phyloP scores from a whole-genome alignment of 768 basidiomycete genomes.

The Tulasnella sp. region DNA sequence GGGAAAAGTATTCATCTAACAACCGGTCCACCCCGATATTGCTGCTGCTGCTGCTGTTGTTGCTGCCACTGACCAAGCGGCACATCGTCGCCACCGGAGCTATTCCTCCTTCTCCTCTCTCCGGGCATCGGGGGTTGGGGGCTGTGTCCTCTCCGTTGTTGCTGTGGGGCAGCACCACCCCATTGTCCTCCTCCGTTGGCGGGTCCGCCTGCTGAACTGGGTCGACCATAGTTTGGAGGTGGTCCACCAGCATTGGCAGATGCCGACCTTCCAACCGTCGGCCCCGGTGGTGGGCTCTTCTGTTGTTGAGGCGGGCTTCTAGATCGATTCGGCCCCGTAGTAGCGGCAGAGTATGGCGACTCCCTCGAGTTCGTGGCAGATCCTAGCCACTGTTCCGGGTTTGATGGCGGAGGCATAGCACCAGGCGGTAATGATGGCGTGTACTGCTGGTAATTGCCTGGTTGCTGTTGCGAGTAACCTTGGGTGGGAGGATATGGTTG shows the following conservation, averaged over 20 bases:
- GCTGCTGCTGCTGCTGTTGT: not conserved
- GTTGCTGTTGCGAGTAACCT: constrained; percentile 1
- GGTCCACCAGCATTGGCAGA: constrained; percentile 14
- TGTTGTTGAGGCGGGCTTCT: constrained; percentile 5
- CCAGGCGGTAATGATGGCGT: constrained; percentile 8
- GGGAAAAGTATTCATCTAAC: not conserved
- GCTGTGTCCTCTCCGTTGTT: constrained; percentile 13
- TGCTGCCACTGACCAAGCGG: constrained; percentile 12
- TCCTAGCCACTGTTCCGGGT: constrained; percentile 15
- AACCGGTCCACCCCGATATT: constrained; percentile 6
- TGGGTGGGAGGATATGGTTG: not conserved
- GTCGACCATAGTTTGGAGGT: constrained; percentile 9
- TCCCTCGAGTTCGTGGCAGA: constrained; percentile 15
- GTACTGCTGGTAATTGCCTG: constrained; percentile 6
- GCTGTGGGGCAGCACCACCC: constrained; percentile 10
- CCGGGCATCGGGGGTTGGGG: constrained; percentile 12
- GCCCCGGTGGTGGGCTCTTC: not conserved
- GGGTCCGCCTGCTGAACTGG: not conserved
- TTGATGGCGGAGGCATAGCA: not conserved
- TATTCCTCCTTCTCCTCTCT: not conserved
- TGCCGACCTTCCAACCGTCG: not conserved
- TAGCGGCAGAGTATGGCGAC: constrained; percentile 12
- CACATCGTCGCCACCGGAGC: constrained; percentile 7
- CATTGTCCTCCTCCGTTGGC: not conserved
- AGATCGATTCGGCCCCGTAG: not conserved